A percentile compares a stretch with the other conserved stretches of the same genome.
phyloP scores from a whole-genome alignment of 2,329 filamentous ascomycete genomes.

The Microdochium nivale region DNA sequence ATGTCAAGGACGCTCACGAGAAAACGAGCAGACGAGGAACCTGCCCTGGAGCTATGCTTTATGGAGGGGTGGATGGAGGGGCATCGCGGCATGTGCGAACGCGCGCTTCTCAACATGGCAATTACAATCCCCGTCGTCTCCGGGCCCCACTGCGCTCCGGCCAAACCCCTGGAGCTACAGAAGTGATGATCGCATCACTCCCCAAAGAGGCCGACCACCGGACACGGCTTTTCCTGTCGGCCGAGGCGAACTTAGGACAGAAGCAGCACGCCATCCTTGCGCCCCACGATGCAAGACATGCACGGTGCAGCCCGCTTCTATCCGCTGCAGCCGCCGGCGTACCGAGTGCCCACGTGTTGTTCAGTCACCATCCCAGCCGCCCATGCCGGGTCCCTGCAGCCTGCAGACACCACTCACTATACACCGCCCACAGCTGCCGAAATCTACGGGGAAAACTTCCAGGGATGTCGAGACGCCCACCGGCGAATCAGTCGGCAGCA shows the following conservation, averaged over 20 bases:
- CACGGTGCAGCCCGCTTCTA: not conserved
- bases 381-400: not conserved
- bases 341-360: not conserved
- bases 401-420: no score
- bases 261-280: not conserved
- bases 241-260: not conserved
- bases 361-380: not conserved
- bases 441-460: no score
- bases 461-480: no score
- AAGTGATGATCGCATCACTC: constrained; percentile 1
- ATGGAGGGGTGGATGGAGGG: not conserved
- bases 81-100: not conserved
- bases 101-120: not conserved
- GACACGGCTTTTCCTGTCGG: no score
- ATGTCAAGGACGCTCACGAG: not conserved
- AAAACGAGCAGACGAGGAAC: not conserved
- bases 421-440: no score
- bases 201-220: no score
- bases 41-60: not conserved
- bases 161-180: not conserved
- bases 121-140: not conserved
- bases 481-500: no score
- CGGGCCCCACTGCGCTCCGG: not conserved
- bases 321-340: not conserved
- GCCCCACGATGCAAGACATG: not conserved